Base-by-base conservation (phyloP, 352 stramenopile species). In the Phytophthora pistaciae region DNA sequence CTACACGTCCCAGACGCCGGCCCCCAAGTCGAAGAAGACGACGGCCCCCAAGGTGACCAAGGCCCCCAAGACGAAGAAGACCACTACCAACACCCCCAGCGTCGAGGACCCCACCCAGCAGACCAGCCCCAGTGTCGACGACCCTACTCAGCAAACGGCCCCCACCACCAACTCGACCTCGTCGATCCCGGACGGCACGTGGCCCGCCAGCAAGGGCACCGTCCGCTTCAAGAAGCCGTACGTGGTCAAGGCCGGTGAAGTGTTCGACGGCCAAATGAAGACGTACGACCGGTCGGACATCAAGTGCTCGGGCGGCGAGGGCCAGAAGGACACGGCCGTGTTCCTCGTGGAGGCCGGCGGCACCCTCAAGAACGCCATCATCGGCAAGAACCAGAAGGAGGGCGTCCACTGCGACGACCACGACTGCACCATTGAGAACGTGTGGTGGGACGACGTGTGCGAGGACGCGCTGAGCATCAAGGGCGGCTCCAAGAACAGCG, bases 401-500 rank as follows among this genome's bases (percentile, higher is more conserved):
- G 44, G 44, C 44, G 44, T 52, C 11, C 44, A 52, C 44, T 52
- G 44, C 44, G 44, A 52, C 49, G 49, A 55, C 10, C 49, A 55
- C 49, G 49, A 55, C 49, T 55, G 49, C 49, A 55, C 49, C 49
- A 55, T 55, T 36, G 49, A 55, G 20, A 55, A 55, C 49, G 49
- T 55, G 20, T 38, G 49, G 49, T 66, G 60, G 60, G 29, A 57
- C 49, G 56, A 68, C 20, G 66, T 69, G 29, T 74, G 66, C 44
- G 66, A 76, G 48, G 63, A 76, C 46, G 68, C 68, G 38, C 56
- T 71, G 3, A 65, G 56, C 33, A 71, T 72, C 63, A 76, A 72
- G 50, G 57, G 57, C 48, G 68, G 68, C 36, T 61, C 49, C 7
- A 38, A 65, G 10, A 58, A 55, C 42, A 77, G 64, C 50, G 57